Percentiles rank a stretch among this genome's conserved stretches.
These are phyloP conservation scores for Xanthoparmelia taractica DNA, from an alignment of 495 filamentous ascomycete species.

Conservation along the genomic window DNA sequence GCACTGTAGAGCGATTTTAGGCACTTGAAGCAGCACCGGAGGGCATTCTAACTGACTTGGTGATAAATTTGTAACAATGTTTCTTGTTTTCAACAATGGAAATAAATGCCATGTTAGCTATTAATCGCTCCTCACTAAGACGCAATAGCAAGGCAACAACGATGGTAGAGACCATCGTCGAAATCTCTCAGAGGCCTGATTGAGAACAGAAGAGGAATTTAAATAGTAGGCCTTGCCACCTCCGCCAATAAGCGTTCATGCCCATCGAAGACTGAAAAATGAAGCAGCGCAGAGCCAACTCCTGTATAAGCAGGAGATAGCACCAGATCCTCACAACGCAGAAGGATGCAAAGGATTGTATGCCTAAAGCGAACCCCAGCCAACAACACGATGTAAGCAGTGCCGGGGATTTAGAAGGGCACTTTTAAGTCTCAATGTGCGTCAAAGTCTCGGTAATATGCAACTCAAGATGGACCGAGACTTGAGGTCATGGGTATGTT, in stretches of 20 bases:
- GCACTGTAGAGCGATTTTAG: background rate
- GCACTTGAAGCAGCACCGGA: background rate
- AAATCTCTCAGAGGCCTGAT: background rate
- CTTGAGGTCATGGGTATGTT: slow-evolving; percentile 12
- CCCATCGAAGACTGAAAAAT: no score
- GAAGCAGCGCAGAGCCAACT: background rate
- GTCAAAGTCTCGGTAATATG: slow-evolving; percentile 9
- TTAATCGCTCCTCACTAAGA: background rate
- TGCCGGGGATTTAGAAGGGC: slow-evolving; percentile 12
- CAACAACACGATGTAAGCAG: background rate
- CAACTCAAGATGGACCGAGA: slow-evolving; percentile 8
- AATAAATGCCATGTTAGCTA: background rate
- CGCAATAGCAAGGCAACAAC: background rate
- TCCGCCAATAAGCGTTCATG: background rate
- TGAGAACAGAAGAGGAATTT: background rate
- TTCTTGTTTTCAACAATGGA: background rate
- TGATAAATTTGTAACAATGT: background rate
- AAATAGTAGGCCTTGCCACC: no score
- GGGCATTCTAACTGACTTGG: background rate
- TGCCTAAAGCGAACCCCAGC: slow-evolving; percentile 16
- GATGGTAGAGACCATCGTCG: background rate
- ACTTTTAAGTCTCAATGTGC: slow-evolving; percentile 3
- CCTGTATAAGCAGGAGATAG: background rate
- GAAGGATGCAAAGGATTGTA: background rate
- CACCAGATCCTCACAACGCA: background rate